Conservation (phyloP, 805 yeast genomes). For the Groenewaldozyma salmanticensis region DNA sequence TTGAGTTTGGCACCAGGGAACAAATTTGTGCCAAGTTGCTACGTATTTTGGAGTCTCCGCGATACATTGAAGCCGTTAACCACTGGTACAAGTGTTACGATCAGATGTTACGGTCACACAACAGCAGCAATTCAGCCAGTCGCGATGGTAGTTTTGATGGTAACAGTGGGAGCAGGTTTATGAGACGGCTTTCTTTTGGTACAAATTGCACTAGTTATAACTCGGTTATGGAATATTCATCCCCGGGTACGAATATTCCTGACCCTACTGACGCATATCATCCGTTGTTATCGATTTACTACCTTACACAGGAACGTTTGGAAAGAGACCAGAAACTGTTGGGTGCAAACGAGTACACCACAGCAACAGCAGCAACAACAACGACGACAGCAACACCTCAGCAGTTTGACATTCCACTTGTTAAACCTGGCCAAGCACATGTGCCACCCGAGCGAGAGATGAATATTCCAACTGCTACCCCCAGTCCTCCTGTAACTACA, state of each 20-base stretch:
- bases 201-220: no score
- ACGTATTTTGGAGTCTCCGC: constrained; percentile 48
- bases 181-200: not conserved
- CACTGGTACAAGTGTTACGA: constrained; percentile 60
- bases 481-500: not conserved
- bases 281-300: constrained; percentile 81
- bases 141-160: not conserved
- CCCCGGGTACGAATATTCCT: constrained; percentile 2
- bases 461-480: not conserved
- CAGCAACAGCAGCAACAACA: no score
- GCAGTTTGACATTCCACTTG: not conserved
- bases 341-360: not conserved
- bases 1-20: constrained; percentile 69
- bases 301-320: constrained; percentile 74
- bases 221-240: no score
- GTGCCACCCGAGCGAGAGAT: not conserved
- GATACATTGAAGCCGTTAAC: constrained; percentile 52
- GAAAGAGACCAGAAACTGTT: constrained; percentile 40
- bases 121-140: constrained; percentile 1
- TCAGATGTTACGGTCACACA: no score
- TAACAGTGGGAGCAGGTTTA: not conserved
- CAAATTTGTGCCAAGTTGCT: constrained; percentile 48
- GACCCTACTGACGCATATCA: constrained; percentile 85
- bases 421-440: not conserved
- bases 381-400: not conserved